Percentiles rank a stretch among this genome's conserved stretches.
Conservation (phyloP, 352 stramenopile species). For the Phytopythium montanum region DNA sequence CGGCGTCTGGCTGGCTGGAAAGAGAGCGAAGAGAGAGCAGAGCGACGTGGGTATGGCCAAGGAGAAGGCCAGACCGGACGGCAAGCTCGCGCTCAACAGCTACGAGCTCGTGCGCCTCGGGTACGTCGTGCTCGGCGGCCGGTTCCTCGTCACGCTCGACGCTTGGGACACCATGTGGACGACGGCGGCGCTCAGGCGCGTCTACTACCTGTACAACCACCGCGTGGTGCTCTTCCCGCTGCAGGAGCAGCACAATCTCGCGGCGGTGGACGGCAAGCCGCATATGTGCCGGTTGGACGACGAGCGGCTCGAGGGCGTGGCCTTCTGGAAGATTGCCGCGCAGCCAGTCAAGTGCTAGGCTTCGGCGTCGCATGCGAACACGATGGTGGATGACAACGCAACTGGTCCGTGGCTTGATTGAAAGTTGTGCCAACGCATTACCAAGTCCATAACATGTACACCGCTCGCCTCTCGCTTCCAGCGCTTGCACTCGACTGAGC, state of each 20-base stretch:
- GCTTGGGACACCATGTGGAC: conserved; percentile 28
- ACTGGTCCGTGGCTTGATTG: too few species aligned
- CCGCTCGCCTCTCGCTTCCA: not conserved
- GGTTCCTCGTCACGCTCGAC: conserved; percentile 23
- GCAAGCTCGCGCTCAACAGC: conserved; percentile 20
- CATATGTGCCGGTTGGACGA: conserved; percentile 28
- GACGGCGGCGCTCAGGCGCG: conserved; percentile 10
- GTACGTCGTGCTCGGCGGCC: conserved; percentile 27
- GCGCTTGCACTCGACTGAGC: not conserved
- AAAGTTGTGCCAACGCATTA: too few species aligned
- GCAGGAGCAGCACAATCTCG: conserved; percentile 15
- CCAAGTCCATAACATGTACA: too few species aligned
- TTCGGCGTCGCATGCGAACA: too few species aligned
- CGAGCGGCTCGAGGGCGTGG: conserved; percentile 13
- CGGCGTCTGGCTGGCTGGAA: not conserved
- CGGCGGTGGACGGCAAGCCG: conserved; percentile 12
- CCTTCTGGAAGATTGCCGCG: conserved; percentile 24
- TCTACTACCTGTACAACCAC: conserved; percentile 28
- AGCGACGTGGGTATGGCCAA: conserved; percentile 2
- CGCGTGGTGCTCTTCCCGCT: conserved; percentile 26
- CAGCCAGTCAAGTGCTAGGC: conserved; percentile 21
- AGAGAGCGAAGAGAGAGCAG: not conserved
- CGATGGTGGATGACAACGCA: too few species aligned
- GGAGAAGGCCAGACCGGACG: conserved; percentile 8
- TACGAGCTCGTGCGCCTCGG: conserved; percentile 35